Base-by-base conservation (phyloP, 306 rosid genomes). In the Lathyrus tuberosus region DNA sequence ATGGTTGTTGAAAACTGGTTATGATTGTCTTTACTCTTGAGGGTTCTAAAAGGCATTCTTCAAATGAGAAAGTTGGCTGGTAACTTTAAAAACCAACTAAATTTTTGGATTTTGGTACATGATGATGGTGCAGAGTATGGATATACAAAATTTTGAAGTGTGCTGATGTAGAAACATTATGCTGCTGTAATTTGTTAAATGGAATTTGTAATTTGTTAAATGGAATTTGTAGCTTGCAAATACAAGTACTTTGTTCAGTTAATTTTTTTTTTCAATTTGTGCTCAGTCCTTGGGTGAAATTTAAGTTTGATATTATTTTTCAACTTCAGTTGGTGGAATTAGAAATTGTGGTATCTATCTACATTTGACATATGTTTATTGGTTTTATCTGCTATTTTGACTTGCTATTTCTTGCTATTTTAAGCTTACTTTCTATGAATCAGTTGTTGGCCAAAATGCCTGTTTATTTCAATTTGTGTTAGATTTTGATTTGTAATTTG, bases 191-290 rank as follows among this genome's bases (percentile, higher is more conserved):
- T 57, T 71, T 16, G 41, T 65, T n/a, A n/a, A n/a, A n/a, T n/a
- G n/a, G n/a, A n/a, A n/a, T n/a, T n/a, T n/a, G n/a, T n/a, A n/a
- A n/a, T n/a, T n/a, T n/a, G n/a, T n/a, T 37, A 12, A 54, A 15
- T 67, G 52, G 20, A 69, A 81, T 41, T 66, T 65, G 22, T 58
- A 17, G 58, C 58, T 33, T 71, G 66, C 69, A 60, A 57, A 35
- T 66, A 60, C 60, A 26, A 14, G 42, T 11, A 51, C 12, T 15
- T 54, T 66, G 26, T 51, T 65, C 33, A 28, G 30, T 24, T 62
- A 38, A 66, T 46, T 16, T 67, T 52, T n/a, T n/a, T n/a, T 53
- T 14, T 18, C 37, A 35, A 35, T 35, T 6, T 37, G 46, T 54
- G 54, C 38, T 12, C 54, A n/a, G 20, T 41, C 10, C 49, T 17